phyloP scores from a whole-genome alignment of 257 asterid species.

The Solanum pinnatisectum region DNA sequence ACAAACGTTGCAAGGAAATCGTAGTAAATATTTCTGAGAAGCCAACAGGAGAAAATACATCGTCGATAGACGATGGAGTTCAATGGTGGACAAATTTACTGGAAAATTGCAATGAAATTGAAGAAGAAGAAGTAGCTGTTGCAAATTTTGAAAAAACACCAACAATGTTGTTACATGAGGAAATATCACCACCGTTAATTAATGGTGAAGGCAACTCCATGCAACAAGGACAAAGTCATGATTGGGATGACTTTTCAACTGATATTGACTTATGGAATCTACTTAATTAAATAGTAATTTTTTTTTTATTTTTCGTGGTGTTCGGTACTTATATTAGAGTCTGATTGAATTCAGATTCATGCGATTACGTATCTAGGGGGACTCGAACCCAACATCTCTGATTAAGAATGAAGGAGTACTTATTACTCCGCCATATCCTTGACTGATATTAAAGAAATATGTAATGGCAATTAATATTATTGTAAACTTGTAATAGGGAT shows the following conservation, averaged over 20 bases:
- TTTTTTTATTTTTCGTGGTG: too few species aligned
- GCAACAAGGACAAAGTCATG: background rate
- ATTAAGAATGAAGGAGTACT: background rate
- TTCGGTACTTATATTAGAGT: too few species aligned
- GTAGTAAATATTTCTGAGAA: background rate
- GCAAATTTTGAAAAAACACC: background rate
- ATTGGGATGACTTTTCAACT: background rate
- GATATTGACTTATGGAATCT: background rate
- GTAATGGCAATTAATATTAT: background rate
- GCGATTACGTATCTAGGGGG: fast-evolving
- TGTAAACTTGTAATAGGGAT: background rate
- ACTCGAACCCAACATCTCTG: too few species aligned
- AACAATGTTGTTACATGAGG: background rate
- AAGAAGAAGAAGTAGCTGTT: background rate
- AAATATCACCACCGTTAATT: background rate
- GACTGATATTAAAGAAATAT: background rate
- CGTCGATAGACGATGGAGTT: background rate
- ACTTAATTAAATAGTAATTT: background rate
- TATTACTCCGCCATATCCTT: background rate
- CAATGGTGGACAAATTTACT: background rate
- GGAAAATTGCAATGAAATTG: background rate
- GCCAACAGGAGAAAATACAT: background rate
- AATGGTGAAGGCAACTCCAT: background rate
- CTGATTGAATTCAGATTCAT: too few species aligned
- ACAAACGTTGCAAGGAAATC: background rate